These are phyloP conservation scores for Astragalus glycyphyllos DNA, from an alignment of 306 rosid species.

Conservation along the genomic window DNA sequence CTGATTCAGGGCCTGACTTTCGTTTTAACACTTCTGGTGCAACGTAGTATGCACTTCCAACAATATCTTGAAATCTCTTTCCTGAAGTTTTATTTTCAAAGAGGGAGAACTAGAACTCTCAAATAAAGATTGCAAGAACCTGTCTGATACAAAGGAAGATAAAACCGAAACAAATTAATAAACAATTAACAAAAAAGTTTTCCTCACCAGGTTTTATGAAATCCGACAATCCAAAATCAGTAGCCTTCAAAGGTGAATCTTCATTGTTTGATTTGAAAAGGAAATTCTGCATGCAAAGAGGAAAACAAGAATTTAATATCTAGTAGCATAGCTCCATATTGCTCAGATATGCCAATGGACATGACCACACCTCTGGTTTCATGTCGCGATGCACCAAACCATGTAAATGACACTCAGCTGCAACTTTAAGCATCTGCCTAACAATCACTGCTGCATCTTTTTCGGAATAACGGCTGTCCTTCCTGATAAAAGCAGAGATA, in stretches of 20 bases:
- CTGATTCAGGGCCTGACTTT: slow-evolving; percentile 98
- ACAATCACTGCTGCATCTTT: slow-evolving; percentile 97
- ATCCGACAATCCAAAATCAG: slow-evolving; percentile 98
- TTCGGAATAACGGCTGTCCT: slow-evolving; percentile 94
- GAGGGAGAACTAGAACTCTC: slow-evolving; percentile 35
- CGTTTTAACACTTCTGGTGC: slow-evolving; percentile 99
- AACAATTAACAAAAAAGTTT: slow-evolving; percentile 10
- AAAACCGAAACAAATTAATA: slow-evolving; percentile 34
- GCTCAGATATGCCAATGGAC: slow-evolving; percentile 29
- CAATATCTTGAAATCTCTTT: slow-evolving; percentile 86
- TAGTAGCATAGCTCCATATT: slow-evolving; percentile 30
- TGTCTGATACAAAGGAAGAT: slow-evolving; percentile 3
- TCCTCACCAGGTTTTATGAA: slow-evolving; percentile 90
- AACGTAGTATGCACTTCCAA: slow-evolving; percentile 98
- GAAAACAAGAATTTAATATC: slow-evolving; percentile 38
- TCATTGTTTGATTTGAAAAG: slow-evolving; percentile 79
- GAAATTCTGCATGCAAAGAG: slow-evolving; percentile 70
- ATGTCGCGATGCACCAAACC: slow-evolving; percentile 99
- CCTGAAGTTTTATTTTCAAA: slow-evolving; percentile 58
- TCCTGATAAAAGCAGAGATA: slow-evolving; percentile 62
- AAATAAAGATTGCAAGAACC: slow-evolving; percentile 40
- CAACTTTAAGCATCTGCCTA: slow-evolving; percentile 98
- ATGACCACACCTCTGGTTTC: slow-evolving; percentile 88
- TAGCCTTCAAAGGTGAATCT: slow-evolving; percentile 88
- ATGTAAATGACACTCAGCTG: slow-evolving; percentile 97